Conservation (phyloP, 495 filamentous ascomycete genomes). For the Opeltia flavorubescens region DNA sequence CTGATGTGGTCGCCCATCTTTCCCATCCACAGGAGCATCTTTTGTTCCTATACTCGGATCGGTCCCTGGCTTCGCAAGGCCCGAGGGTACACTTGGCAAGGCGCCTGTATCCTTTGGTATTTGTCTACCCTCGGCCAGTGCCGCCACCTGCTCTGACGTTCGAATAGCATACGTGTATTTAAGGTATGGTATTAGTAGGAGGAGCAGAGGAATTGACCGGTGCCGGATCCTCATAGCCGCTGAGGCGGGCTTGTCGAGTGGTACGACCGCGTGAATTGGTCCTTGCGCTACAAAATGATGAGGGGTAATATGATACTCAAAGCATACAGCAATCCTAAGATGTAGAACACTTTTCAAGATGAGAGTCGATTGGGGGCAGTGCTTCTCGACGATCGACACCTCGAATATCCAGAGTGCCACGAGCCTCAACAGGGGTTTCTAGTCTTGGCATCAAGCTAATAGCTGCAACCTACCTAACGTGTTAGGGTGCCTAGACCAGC, state of each 20-base stretch:
- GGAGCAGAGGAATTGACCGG: constrained; percentile 26
- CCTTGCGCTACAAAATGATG: neutral
- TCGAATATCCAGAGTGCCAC: no score
- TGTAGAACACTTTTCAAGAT: no score
- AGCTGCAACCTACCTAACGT: no score
- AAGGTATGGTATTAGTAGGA: constrained; percentile 29
- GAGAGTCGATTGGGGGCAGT: no score
- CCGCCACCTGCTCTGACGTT: constrained; percentile 13
- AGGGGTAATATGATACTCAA: no score
- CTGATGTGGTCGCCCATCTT: constrained; percentile 87
- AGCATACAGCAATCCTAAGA: no score
- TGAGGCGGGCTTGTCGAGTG: neutral
- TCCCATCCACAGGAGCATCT: constrained; percentile 86
- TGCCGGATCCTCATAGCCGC: constrained; percentile 30
- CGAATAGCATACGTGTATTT: constrained; percentile 16
- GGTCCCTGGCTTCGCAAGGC: constrained; percentile 19
- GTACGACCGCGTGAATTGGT: no score
- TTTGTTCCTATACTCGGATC: constrained; percentile 48
- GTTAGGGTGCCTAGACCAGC: no score
- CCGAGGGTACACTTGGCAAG: constrained; percentile 2
- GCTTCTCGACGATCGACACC: no score
- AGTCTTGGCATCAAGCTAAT: no score
- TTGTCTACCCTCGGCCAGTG: constrained; percentile 13
- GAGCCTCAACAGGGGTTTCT: no score
- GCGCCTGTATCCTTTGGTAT: constrained; percentile 1